Percentiles rank a stretch among this genome's conserved stretches.
Evolutionary conservation across 306 rosid genomes (phyloP).

Genomic region (Abrus precatorius): DNA sequence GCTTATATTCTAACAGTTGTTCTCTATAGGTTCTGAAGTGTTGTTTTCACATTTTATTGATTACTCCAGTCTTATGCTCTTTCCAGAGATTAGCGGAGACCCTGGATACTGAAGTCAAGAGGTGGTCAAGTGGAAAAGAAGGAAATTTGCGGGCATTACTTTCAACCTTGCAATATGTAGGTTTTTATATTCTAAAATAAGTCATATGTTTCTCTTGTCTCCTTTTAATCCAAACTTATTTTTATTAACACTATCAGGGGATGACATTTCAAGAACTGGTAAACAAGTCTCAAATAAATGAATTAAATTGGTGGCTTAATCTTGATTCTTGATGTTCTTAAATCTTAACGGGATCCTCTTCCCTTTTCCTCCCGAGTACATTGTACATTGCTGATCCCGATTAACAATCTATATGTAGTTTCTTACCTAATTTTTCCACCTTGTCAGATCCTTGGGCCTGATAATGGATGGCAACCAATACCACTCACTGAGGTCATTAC

Average conservation of each 20-base stretch:
- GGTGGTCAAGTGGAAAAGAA: conserved; percentile 99
- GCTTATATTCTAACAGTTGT: conserved; percentile 17
- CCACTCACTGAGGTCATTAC: conserved; percentile 93
- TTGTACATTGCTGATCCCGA: background rate
- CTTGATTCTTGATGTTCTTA: conserved; percentile 16
- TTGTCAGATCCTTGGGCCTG: conserved; percentile 89
- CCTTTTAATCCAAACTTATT: conserved; percentile 32
- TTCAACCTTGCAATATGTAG: conserved; percentile 97
- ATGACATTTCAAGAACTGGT: conserved; percentile 17
- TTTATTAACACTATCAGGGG: conserved; percentile 20
- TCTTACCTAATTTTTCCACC: conserved; percentile 28
- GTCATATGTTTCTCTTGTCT: conserved; percentile 4
- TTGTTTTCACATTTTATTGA: conserved; percentile 48
- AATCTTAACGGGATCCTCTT: background rate
- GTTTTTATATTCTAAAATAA: conserved; percentile 53
- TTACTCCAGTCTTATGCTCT: conserved; percentile 47
- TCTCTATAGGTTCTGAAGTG: conserved; percentile 32
- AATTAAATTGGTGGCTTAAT: conserved; percentile 32
- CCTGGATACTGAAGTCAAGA: conserved; percentile 92
- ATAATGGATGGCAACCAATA: conserved; percentile 92
- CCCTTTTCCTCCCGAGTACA: conserved; percentile 23
- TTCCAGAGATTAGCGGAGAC: conserved; percentile 95
- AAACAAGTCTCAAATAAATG: conserved; percentile 15
- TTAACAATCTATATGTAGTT: background rate
- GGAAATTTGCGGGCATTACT: conserved; percentile 98